Evolutionary conservation across 2,329 filamentous ascomycete species (phyloP).

Genomic region (Ambrosiella beaveri): DNA sequence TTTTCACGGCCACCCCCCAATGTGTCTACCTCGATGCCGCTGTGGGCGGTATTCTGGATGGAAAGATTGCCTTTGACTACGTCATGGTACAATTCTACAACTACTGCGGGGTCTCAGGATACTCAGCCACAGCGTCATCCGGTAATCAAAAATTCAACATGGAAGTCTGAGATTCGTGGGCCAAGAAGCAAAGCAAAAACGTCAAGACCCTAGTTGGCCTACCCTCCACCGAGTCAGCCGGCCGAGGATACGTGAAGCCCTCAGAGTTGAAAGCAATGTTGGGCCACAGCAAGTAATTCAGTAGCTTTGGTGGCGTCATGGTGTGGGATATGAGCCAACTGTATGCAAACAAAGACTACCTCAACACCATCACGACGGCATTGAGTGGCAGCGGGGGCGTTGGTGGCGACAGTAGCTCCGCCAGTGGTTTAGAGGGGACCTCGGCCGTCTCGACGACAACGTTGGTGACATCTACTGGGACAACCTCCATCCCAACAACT

Average conservation of each 20-base stretch:
- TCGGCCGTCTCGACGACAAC: not conserved
- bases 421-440: not conserved
- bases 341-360: conserved; percentile 37
- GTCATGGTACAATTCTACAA: conserved; percentile 35
- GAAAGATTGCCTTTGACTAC: conserved; percentile 24
- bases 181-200: conserved; percentile 31
- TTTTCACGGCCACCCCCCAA: conserved; percentile 29
- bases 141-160: conserved; percentile 26
- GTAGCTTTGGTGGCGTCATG: conserved; percentile 28
- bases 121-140: conserved; percentile 18
- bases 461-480: not conserved
- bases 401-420: not conserved
- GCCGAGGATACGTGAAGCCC: conserved; percentile 25
- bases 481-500: not conserved
- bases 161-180: conserved; percentile 41
- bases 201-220: conserved; percentile 31
- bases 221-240: conserved; percentile 20
- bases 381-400: conserved; percentile 15
- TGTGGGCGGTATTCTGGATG: conserved; percentile 24
- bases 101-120: conserved; percentile 40
- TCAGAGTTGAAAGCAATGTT: conserved; percentile 22
- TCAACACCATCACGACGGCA: conserved; percentile 26
- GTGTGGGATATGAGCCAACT: conserved; percentile 28
- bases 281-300: conserved; percentile 21
- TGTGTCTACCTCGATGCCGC: conserved; percentile 22